Conservation (phyloP, 1,284 basidiomycete species). For the Polyporus tsugae region DNA sequence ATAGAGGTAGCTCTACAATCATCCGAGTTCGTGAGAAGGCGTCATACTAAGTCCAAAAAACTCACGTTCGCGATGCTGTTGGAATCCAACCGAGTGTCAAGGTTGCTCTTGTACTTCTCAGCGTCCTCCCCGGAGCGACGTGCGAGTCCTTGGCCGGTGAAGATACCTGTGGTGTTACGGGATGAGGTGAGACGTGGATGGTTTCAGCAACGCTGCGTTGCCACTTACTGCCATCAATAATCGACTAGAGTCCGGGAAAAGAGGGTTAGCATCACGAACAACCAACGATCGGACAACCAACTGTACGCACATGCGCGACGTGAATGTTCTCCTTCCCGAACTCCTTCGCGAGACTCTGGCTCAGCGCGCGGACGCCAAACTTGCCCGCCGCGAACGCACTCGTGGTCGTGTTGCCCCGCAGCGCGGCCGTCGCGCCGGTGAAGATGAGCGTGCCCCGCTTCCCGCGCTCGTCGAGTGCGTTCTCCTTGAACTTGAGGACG, state of each 20-base stretch:
- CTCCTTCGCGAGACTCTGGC: conserved; percentile 81
- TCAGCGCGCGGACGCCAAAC: conserved; percentile 68
- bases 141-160: conserved; percentile 51
- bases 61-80: conserved; percentile 71
- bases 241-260: conserved; percentile 30
- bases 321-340: conserved; percentile 83
- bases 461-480: conserved; percentile 55
- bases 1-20: conserved; percentile 48
- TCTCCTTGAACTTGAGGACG: conserved; percentile 68
- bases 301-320: conserved; percentile 43
- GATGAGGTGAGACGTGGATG: background rate
- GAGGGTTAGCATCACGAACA: background rate
- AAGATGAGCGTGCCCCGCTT: conserved; percentile 73
- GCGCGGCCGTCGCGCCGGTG: conserved; percentile 77
- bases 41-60: background rate
- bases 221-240: conserved; percentile 48
- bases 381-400: conserved; percentile 76
- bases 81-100: conserved; percentile 59
- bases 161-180: conserved; percentile 47
- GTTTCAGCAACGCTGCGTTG: background rate
- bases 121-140: conserved; percentile 32
- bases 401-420: conserved; percentile 69
- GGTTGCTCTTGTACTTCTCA: conserved; percentile 54
- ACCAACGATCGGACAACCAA: background rate
- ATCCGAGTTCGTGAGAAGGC: background rate